Base-by-base conservation (phyloP, 2,329 filamentous ascomycete species). In the Venturia pyrina region DNA sequence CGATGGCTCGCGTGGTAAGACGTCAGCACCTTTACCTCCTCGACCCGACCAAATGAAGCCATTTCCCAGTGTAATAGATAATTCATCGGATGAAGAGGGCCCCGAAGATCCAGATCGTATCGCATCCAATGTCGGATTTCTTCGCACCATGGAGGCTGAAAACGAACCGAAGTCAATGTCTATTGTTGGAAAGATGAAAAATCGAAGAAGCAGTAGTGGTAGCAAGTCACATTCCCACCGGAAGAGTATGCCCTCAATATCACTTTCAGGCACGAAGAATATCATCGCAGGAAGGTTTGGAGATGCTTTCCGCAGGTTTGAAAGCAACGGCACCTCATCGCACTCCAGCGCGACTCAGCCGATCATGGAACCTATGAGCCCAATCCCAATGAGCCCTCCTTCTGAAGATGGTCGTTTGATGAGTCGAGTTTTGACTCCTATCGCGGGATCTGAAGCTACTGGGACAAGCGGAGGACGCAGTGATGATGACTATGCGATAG, bases 261-360 rank as follows among this genome's bases (percentile, higher is more conserved):
- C 88, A 0, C 77, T 91, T 21, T 86, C 89, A 7, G 87, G 86
- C 48, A 89, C 89, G 34, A 96, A 95, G 76, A 90, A 86, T 66
- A 86, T 96, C 46, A 81, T 97, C n/a, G 88, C 87, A 5, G 90
- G 92, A 32, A 91, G 89, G 70, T 97, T 98, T 74, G 91, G 93
- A 0, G 93, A 97, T 71, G 93, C 93, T 3, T 97, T 98, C 78
- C 91, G 93, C 72, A 85, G 89, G 6, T 98, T 98, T 70, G 95
- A 99, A 75, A 82, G 80, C 32, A 83, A 80, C 67, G 60, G 40
- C 41, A 65, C 43, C 24, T 53, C 41, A 56, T 53, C 62, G 44
- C 24, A 65, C 32, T 37, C 53, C 17, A 64, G 21, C 37, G 32
- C 28, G 6, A 41, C 43, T 17, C 67, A 21, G 67, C 68, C 67